A percentile compares a stretch with the other conserved stretches of the same genome.
Evolutionary conservation across 352 stramenopile genomes (phyloP).

Genomic region (Globisporangium nagaii): DNA sequence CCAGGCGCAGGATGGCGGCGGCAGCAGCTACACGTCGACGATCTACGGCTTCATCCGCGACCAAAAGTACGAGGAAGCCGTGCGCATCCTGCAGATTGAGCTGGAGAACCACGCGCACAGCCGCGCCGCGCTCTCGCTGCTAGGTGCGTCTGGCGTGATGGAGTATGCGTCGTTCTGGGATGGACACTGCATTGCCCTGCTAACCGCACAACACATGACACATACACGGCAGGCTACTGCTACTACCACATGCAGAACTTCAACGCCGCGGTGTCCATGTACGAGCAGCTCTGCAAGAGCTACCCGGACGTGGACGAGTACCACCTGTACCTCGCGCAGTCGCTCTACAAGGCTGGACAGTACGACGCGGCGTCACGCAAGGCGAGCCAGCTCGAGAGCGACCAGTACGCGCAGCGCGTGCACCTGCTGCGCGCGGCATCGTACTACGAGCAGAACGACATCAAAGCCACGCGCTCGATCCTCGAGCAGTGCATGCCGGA

Average conservation of each 20-base stretch:
- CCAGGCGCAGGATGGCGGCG: slow-evolving; percentile 54
- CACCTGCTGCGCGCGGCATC: slow-evolving; percentile 85
- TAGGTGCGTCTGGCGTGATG: slow-evolving; percentile 61
- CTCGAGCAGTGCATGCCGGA: slow-evolving; percentile 90
- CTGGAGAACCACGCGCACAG: slow-evolving; percentile 92
- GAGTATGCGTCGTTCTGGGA: too few species aligned
- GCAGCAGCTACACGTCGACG: slow-evolving; percentile 88
- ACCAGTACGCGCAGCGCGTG: slow-evolving; percentile 85
- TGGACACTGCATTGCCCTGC: too few species aligned
- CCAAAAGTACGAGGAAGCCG: slow-evolving; percentile 91
- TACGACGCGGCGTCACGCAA: slow-evolving; percentile 77
- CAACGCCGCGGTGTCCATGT: slow-evolving; percentile 86
- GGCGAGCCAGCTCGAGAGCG: slow-evolving; percentile 76
- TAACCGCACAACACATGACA: too few species aligned
- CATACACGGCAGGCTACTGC: slow-evolving; percentile 87
- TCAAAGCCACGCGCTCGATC: slow-evolving; percentile 86
- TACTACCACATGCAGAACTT: slow-evolving; percentile 97
- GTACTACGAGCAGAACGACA: slow-evolving; percentile 96
- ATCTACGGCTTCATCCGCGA: slow-evolving; percentile 95
- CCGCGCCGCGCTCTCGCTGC: slow-evolving; percentile 89
- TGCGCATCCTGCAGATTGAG: slow-evolving; percentile 89
- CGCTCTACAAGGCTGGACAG: slow-evolving; percentile 89
- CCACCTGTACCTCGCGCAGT: slow-evolving; percentile 93
- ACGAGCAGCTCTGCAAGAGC: slow-evolving; percentile 91
- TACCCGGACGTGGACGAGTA: slow-evolving; percentile 95